These are phyloP conservation scores for Lentinus brumalis DNA, from an alignment of 768 basidiomycete species.

Conservation along the genomic window DNA sequence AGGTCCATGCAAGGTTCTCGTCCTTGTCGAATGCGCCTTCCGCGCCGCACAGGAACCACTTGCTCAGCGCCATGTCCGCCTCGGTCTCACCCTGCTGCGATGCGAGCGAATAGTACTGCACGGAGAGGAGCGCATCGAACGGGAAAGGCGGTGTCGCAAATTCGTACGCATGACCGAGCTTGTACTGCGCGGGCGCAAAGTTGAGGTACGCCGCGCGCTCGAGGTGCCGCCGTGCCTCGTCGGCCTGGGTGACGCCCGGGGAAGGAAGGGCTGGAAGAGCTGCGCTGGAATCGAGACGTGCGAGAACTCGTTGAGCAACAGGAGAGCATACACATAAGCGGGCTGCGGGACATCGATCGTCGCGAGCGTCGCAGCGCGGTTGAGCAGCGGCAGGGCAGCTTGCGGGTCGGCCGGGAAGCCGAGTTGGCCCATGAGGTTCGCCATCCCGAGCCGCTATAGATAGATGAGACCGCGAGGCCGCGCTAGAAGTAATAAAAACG, in stretches of 20 bases:
- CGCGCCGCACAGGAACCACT: slow-evolving; percentile 95
- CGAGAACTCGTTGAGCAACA: slow-evolving; percentile 85
- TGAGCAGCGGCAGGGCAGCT: slow-evolving; percentile 69
- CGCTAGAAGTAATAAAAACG: slow-evolving; percentile 14
- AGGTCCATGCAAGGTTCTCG: slow-evolving; percentile 81
- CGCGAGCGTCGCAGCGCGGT: slow-evolving; percentile 74
- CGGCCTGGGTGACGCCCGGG: slow-evolving; percentile 47
- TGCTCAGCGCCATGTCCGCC: slow-evolving; percentile 95
- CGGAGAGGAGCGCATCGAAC: slow-evolving; percentile 86
- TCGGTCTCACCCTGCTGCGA: slow-evolving; percentile 87
- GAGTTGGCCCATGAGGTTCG: slow-evolving; percentile 87
- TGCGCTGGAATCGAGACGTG: slow-evolving; percentile 53
- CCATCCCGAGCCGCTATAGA: slow-evolving; percentile 89
- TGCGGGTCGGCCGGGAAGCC: slow-evolving; percentile 54
- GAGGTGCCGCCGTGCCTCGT: slow-evolving; percentile 75
- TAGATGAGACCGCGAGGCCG: slow-evolving; percentile 13
- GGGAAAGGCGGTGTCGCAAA: slow-evolving; percentile 84
- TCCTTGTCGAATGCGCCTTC: slow-evolving; percentile 81
- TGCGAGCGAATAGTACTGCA: slow-evolving; percentile 86
- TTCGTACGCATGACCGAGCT: slow-evolving; percentile 90
- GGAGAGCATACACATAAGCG: slow-evolving; percentile 85
- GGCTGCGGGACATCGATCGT: slow-evolving; percentile 82
- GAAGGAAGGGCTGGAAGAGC: slow-evolving; percentile 57
- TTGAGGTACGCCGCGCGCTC: slow-evolving; percentile 85
- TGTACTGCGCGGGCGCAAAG: slow-evolving; percentile 88